Evolutionary conservation across 2,329 filamentous ascomycete genomes (phyloP).

Genomic region (Didymellaceae sp.): DNA sequence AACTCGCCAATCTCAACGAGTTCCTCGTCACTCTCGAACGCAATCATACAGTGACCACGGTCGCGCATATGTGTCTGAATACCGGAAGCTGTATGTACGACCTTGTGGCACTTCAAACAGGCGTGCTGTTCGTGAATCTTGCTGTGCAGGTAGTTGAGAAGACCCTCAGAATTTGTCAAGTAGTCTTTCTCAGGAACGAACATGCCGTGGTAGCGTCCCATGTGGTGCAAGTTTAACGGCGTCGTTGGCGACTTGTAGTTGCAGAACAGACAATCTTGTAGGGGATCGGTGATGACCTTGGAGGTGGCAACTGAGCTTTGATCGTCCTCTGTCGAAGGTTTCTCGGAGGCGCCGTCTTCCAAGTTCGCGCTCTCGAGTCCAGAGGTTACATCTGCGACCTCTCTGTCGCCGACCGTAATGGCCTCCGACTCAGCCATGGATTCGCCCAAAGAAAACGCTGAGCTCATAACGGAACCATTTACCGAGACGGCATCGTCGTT

Average conservation of each 20-base stretch:
- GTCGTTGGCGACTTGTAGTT: slow-evolving; percentile 80
- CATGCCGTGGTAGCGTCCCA: slow-evolving; percentile 92
- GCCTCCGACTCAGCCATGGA: slow-evolving; percentile 65
- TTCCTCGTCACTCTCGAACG: slow-evolving; percentile 85
- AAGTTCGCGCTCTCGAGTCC: slow-evolving; percentile 71
- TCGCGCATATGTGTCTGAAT: slow-evolving; percentile 98
- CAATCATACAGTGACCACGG: slow-evolving; percentile 95
- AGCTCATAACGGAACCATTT: slow-evolving; percentile 76
- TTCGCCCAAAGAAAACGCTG: slow-evolving; percentile 88
- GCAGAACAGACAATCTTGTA: slow-evolving; percentile 82
- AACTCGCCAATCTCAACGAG: slow-evolving; percentile 94
- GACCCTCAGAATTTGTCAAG: slow-evolving; percentile 79
- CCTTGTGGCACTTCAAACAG: slow-evolving; percentile 87
- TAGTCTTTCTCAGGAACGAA: slow-evolving; percentile 92
- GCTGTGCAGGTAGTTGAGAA: slow-evolving; percentile 77
- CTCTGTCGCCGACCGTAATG: slow-evolving; percentile 67
- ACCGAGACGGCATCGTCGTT: slow-evolving; percentile 70
- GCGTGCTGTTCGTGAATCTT: slow-evolving; percentile 82
- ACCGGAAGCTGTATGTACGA: slow-evolving; percentile 77
- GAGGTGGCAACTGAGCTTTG: slow-evolving; percentile 36
- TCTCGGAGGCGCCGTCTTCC: slow-evolving; percentile 33
- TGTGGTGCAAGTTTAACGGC: slow-evolving; percentile 81
- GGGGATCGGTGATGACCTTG: slow-evolving; percentile 47
- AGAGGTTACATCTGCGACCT: slow-evolving; percentile 79
- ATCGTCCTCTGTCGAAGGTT: slow-evolving; percentile 50